Conservation (phyloP, 495 filamentous ascomycete genomes). For the Penicillium parvum region DNA sequence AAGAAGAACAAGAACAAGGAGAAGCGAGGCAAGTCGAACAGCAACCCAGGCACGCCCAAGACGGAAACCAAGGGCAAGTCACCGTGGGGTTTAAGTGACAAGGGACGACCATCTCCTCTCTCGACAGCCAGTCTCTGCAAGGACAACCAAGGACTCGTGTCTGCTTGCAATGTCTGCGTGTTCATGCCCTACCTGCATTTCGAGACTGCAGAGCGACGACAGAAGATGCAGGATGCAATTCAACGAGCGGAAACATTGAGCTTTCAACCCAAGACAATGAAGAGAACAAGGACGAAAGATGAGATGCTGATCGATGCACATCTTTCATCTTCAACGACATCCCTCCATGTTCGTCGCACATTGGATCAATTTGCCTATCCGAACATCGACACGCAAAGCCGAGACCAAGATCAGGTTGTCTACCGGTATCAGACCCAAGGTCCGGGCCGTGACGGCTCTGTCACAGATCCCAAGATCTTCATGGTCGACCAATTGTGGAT, state of each 20-base stretch:
- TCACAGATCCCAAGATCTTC: constrained; percentile 60
- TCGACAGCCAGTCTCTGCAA: constrained; percentile 26
- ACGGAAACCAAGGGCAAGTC: constrained; percentile 37
- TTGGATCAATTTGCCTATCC: constrained; percentile 71
- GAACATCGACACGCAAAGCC: constrained; percentile 61
- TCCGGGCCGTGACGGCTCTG: constrained; percentile 24
- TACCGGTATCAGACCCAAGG: constrained; percentile 55
- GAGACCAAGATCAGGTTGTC: constrained; percentile 68
- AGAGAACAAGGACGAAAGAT: constrained; percentile 42
- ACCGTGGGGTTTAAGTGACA: constrained; percentile 18
- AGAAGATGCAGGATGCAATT: constrained; percentile 59
- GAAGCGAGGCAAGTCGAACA: constrained; percentile 39
- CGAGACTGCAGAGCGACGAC: constrained; percentile 53
- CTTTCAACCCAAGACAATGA: constrained; percentile 21
- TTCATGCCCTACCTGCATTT: constrained; percentile 71
- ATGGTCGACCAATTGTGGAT: constrained; percentile 77
- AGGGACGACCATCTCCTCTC: constrained; percentile 10
- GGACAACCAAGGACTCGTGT: constrained; percentile 20
- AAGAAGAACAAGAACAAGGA: constrained; percentile 38
- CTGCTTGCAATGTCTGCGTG: constrained; percentile 49
- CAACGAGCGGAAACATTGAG: constrained; percentile 38
- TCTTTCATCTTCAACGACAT: constrained; percentile 48
- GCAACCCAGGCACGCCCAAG: constrained; percentile 30
- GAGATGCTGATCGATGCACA: constrained; percentile 63
- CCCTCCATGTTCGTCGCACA: constrained; percentile 62